Conservation (phyloP, 2,329 filamentous ascomycete species). For the Aureobasidium pullulans region DNA sequence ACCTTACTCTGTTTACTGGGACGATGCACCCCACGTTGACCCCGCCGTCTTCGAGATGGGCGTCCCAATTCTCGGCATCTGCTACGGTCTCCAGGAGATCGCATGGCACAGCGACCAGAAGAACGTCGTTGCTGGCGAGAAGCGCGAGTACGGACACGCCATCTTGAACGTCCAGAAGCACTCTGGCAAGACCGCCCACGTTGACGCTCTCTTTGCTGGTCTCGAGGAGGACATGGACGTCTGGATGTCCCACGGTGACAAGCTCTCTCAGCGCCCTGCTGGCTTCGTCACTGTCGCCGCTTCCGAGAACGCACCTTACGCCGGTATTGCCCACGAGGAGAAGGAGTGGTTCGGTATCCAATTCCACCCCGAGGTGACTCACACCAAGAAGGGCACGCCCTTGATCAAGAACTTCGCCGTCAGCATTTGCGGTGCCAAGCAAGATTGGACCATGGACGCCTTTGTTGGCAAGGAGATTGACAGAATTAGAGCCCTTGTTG, state of each 20-base stretch:
- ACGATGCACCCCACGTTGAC: conserved; percentile 70
- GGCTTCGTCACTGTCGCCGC: conserved; percentile 67
- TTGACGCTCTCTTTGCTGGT: conserved; percentile 72
- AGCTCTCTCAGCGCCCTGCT: conserved; percentile 66
- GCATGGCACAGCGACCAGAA: conserved; percentile 59
- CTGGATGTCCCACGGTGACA: conserved; percentile 88
- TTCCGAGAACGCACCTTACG: conserved; percentile 69
- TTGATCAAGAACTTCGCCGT: conserved; percentile 78
- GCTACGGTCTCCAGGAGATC: conserved; percentile 63
- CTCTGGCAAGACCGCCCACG: conserved; percentile 50
- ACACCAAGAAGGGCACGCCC: conserved; percentile 61
- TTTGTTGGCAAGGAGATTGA: conserved; percentile 76
- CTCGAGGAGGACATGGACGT: conserved; percentile 63
- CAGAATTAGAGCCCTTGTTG: conserved; percentile 74
- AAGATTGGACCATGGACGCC: conserved; percentile 78
- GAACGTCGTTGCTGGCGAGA: conserved; percentile 61
- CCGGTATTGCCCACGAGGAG: conserved; percentile 65
- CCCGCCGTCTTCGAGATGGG: conserved; percentile 70
- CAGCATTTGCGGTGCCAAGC: conserved; percentile 67
- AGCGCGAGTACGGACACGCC: conserved; percentile 65
- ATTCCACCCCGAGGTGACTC: conserved; percentile 80
- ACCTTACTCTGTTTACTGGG: conserved; percentile 73
- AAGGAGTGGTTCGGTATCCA: conserved; percentile 76
- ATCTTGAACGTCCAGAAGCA: conserved; percentile 55
- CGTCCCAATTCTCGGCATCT: conserved; percentile 56